Conservation (phyloP, 441 rosid genomes). For the Gossypium schwendimanii region DNA sequence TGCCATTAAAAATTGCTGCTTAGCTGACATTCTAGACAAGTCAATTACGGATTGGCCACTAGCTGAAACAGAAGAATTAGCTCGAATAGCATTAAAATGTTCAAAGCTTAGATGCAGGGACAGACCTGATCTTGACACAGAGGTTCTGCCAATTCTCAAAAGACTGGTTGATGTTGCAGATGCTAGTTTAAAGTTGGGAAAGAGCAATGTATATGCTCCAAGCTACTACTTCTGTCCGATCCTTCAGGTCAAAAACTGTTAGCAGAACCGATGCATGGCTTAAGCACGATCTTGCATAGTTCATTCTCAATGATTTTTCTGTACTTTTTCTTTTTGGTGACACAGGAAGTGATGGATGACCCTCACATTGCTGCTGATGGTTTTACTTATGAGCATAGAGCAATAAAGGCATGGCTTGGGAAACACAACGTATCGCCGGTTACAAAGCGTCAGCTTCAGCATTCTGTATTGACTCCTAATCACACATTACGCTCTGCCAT, state of each 20-base stretch:
- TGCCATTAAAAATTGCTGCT: slow-evolving; percentile 46
- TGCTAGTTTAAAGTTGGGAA: slow-evolving; percentile 38
- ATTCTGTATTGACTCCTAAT: slow-evolving; percentile 47
- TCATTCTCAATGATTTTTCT: neutral
- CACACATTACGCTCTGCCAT: slow-evolving; percentile 61
- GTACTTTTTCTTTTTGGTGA: slow-evolving; percentile 6
- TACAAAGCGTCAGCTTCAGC: slow-evolving; percentile 48
- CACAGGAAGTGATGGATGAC: slow-evolving; percentile 81
- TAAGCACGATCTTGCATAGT: neutral
- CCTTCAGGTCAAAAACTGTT: slow-evolving; percentile 39
- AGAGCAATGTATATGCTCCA: slow-evolving; percentile 41
- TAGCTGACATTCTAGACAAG: slow-evolving; percentile 48
- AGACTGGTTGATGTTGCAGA: slow-evolving; percentile 50
- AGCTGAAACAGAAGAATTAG: slow-evolving; percentile 66
- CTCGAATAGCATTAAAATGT: slow-evolving; percentile 57
- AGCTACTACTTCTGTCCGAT: slow-evolving; percentile 85
- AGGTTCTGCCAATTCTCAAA: slow-evolving; percentile 68
- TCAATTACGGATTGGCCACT: slow-evolving; percentile 74
- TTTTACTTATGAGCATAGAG: slow-evolving; percentile 71
- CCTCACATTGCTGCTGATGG: slow-evolving; percentile 85
- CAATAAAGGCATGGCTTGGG: slow-evolving; percentile 66
- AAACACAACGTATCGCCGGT: slow-evolving; percentile 70
- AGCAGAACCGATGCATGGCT: neutral
- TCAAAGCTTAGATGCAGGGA: slow-evolving; percentile 72
- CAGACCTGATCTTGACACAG: slow-evolving; percentile 70